These are phyloP conservation scores for Penicillium ochrochloron DNA, from an alignment of 495 filamentous ascomycete species.

Conservation along the genomic window DNA sequence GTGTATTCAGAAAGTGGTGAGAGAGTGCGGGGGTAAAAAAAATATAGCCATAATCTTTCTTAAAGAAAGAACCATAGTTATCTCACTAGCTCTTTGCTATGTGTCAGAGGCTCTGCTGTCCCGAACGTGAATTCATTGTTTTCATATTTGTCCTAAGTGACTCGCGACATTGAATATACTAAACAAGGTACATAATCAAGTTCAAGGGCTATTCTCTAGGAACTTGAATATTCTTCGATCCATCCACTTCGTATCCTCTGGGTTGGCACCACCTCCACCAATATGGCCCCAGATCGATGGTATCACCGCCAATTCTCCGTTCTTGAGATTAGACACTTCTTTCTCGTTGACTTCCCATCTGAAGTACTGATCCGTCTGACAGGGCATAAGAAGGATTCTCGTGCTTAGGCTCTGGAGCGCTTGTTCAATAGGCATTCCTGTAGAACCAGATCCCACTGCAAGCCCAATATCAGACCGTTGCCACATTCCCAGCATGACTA, in stretches of 20 bases:
- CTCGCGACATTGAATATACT: not conserved
- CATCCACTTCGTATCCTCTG: constrained; percentile 62
- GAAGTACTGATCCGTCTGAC: constrained; percentile 69
- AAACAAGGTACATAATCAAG: not conserved
- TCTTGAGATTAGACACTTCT: constrained; percentile 51
- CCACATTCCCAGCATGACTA: constrained; percentile 68
- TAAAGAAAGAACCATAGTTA: not conserved
- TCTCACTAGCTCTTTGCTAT: not conserved
- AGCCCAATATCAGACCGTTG: constrained; percentile 61
- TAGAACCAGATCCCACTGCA: constrained; percentile 44
- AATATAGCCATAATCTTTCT: not conserved
- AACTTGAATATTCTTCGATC: constrained; percentile 55
- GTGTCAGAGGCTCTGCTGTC: not conserved
- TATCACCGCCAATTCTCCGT: constrained; percentile 53
- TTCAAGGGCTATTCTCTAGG: constrained; percentile 7
- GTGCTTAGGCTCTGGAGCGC: constrained; percentile 60
- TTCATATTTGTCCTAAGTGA: not conserved
- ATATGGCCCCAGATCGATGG: constrained; percentile 66
- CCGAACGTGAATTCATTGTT: not conserved
- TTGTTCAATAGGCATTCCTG: constrained; percentile 51
- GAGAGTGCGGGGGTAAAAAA: not conserved
- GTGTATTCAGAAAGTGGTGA: not conserved
- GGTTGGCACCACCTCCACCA: constrained; percentile 58
- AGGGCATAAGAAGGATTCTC: constrained; percentile 61
- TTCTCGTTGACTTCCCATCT: constrained; percentile 61